Conservation (phyloP, 768 basidiomycete genomes). For the Hygrophoropsis aurantiaca region DNA sequence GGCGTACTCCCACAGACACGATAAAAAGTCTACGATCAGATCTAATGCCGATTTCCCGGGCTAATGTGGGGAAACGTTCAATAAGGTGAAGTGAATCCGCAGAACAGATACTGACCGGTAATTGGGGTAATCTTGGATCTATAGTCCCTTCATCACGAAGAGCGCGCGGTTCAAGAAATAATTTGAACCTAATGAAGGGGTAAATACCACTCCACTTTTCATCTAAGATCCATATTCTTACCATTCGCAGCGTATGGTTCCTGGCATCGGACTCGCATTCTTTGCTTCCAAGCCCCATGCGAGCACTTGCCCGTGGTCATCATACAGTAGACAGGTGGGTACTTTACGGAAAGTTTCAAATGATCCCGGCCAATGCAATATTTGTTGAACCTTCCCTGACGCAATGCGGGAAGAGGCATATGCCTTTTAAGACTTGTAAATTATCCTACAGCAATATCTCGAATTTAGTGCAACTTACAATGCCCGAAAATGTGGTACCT, state of each 20-base stretch:
- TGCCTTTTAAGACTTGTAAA: slow-evolving; percentile 46
- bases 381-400: slow-evolving; percentile 78
- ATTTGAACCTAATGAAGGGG: slow-evolving; percentile 63
- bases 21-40: slow-evolving; percentile 81
- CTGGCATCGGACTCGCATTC: slow-evolving; percentile 67
- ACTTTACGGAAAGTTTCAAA: slow-evolving; percentile 86
- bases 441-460: background rate
- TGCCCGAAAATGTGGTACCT: slow-evolving; percentile 89
- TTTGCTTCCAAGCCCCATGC: slow-evolving; percentile 91
- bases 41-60: slow-evolving; percentile 74
- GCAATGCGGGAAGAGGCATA: slow-evolving; percentile 86
- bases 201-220: background rate
- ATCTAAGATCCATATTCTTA: slow-evolving; percentile 14
- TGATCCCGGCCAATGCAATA: slow-evolving; percentile 83
- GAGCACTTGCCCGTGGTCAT: slow-evolving; percentile 67
- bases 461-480: slow-evolving; percentile 50
- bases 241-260: slow-evolving; percentile 61
- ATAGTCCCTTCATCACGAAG: slow-evolving; percentile 68
- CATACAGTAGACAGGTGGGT: slow-evolving; percentile 83
- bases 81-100: background rate
- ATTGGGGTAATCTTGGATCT: slow-evolving; percentile 75
- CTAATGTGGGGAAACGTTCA: slow-evolving; percentile 35
- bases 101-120: slow-evolving; percentile 58
- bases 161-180: slow-evolving; percentile 81
- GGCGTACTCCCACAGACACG: slow-evolving; percentile 84